Base-by-base conservation (phyloP, 2,329 filamentous ascomycete species). In the Arachnomyces sp. region DNA sequence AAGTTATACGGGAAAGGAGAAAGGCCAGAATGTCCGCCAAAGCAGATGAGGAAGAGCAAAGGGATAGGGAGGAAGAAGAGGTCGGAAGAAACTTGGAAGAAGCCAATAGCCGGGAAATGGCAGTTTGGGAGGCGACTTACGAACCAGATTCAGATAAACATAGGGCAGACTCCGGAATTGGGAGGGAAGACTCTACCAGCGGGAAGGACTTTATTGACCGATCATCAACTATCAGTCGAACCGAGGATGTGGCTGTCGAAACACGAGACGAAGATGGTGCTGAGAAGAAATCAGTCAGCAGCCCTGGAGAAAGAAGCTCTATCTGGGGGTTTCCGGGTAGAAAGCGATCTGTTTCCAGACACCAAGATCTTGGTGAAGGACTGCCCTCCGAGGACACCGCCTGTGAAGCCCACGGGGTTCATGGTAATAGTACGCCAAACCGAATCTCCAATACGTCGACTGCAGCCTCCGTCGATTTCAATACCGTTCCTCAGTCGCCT, bases 111-210 rank as follows among this genome's bases (percentile, higher is more conserved):
- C 54, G 56, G 25, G 69, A 72, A 31, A 58, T 66, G 29, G 55
- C 56, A 17, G 56, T 79, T 45, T 95, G 89, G 89, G 89, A 95
- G 57, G 74, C 75, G 4, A 68, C 75, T 2, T 92, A 94, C 49
- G 84, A 25, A 25, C 20, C 20, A 5, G 9, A 25, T 25, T 9
- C 14, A 55, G 62, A 54, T 49, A 49, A 30, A 49, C 63, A 5
- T 5, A 25, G 9, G 20, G 5, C 62, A 15, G 71, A 74, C 25
- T 82, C 73, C 0, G 74, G 71, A 8, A 59, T 73, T 20, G 72
- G 66, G 20, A 25, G 20, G 20, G 20, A 25, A 25, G 20, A 25
- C 20, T 9, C 9, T 25, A 55, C 52, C 28, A 56, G 49, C 4
- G 65, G 62, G 46, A 54, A n/a, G n/a, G n/a, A n/a, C n/a, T n/a